Percentiles rank a stretch among this genome's conserved stretches.
Conservation (phyloP, 257 asterid genomes). For the Prunella vulgaris region DNA sequence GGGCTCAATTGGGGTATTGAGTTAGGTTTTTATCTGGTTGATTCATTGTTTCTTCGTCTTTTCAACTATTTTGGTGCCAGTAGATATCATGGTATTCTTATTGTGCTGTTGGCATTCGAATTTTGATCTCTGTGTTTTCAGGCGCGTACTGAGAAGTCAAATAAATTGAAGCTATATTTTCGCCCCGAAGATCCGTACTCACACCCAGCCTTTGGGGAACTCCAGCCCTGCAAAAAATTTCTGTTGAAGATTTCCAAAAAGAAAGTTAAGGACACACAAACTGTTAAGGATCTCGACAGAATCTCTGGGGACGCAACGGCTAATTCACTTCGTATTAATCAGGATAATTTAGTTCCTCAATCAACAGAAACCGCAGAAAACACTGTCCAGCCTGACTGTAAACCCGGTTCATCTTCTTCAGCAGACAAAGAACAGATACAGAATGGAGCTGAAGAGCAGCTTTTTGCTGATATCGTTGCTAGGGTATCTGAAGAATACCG, state of each 20-base stretch:
- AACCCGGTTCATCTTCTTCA: slow-evolving; percentile 26
- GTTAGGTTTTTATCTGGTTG: slow-evolving; percentile 1
- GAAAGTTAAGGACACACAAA: slow-evolving; percentile 32
- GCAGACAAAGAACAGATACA: slow-evolving; percentile 31
- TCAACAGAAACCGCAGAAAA: slow-evolving; percentile 26
- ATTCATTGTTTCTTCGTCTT: neutral
- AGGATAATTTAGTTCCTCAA: slow-evolving; percentile 23
- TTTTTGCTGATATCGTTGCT: slow-evolving; percentile 73
- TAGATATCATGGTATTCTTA: neutral
- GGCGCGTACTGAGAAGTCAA: slow-evolving; percentile 59
- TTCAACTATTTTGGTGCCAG: neutral
- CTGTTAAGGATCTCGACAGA: slow-evolving; percentile 21
- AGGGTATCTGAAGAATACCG: slow-evolving; percentile 64
- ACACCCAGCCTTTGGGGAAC: slow-evolving; percentile 82
- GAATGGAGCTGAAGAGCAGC: slow-evolving; percentile 36
- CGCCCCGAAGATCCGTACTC: slow-evolving; percentile 98
- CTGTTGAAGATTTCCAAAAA: slow-evolving; percentile 60
- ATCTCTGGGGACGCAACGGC: slow-evolving; percentile 22
- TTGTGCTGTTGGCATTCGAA: neutral
- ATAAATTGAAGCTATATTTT: slow-evolving; percentile 72
- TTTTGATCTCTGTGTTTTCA: slow-evolving; percentile 26
- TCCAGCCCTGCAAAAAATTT: slow-evolving; percentile 49
- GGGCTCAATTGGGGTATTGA: neutral
- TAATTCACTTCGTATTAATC: slow-evolving; percentile 28
- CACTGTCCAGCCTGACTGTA: slow-evolving; percentile 28